A percentile compares a stretch with the other conserved stretches of the same genome.
These are phyloP conservation scores for Warburgia ugandensis DNA, from an alignment of 164 flowering plant genomes.

Conservation along the genomic window DNA sequence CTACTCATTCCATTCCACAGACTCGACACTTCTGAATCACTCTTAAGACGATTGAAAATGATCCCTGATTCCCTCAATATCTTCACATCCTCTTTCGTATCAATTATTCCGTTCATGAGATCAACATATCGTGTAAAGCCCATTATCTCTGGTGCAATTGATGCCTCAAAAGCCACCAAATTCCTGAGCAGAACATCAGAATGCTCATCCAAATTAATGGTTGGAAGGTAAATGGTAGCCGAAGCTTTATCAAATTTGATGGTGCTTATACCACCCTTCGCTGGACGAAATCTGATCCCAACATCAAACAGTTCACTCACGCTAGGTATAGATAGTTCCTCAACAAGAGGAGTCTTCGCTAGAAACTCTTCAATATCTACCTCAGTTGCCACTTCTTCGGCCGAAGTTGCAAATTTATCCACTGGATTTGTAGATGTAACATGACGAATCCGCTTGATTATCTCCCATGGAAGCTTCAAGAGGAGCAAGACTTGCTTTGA, in stretches of 20 bases:
- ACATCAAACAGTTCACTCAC: slow-evolving; percentile 6
- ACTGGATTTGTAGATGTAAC: no score
- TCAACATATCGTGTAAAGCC: slow-evolving; percentile 24
- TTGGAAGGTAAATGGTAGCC: slow-evolving; percentile 14
- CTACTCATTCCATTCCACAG: slow-evolving; percentile 23
- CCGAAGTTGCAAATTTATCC: background rate
- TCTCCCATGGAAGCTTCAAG: no score
- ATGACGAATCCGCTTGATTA: no score
- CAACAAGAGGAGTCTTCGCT: slow-evolving; percentile 8
- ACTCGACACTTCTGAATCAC: slow-evolving; percentile 17
- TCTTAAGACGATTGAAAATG: slow-evolving; percentile 17
- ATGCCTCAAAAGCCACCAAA: slow-evolving; percentile 23
- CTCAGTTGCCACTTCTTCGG: background rate
- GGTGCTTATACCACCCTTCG: slow-evolving; percentile 8
- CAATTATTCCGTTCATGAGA: slow-evolving; percentile 27
- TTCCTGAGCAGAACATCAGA: slow-evolving; percentile 20
- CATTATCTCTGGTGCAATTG: slow-evolving; percentile 11
- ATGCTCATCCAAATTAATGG: slow-evolving; percentile 11
- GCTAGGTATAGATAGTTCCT: slow-evolving; percentile 16
- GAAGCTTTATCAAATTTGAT: slow-evolving; percentile 12
- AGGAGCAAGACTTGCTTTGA: no score
- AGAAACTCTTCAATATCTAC: background rate
- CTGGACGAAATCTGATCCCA: slow-evolving; percentile 6
- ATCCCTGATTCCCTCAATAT: slow-evolving; percentile 17
- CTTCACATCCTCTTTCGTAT: slow-evolving; percentile 20